phyloP scores from a whole-genome alignment of 352 stramenopile species.

The Pelagophyceae sp. region DNA sequence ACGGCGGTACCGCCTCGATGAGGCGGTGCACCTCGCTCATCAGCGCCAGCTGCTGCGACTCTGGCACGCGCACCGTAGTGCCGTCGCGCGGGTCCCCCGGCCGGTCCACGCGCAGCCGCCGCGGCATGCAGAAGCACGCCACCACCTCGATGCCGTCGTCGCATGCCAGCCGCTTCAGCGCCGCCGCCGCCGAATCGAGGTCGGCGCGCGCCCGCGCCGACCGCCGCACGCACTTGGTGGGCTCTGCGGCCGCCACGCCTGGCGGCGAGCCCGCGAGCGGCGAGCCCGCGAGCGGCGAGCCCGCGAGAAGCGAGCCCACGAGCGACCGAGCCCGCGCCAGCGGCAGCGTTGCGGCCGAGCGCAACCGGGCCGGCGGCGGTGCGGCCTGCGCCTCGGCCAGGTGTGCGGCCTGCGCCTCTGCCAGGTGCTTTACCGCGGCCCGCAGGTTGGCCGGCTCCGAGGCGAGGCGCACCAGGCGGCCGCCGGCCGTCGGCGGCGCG shows the following conservation, averaged over 20 bases:
- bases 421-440: no score
- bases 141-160: slow-evolving; percentile 6
- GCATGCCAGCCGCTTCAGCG: neutral
- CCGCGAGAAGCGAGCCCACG: no score
- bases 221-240: neutral
- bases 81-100: neutral
- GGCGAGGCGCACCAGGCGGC: no score
- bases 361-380: slow-evolving; percentile 8
- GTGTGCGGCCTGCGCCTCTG: no score
- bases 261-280: no score
- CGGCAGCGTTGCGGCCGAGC: no score
- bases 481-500: no score
- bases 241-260: neutral
- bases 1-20: slow-evolving; percentile 11
- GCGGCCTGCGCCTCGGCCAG: neutral
- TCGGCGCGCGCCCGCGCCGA: neutral
- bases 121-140: slow-evolving; percentile 2
- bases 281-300: no score
- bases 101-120: neutral
- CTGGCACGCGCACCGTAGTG: neutral
- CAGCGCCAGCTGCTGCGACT: neutral
- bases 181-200: neutral
- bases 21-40: neutral
- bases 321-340: no score
- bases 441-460: no score